Percentiles rank a stretch among this genome's conserved stretches.
Conservation (phyloP, 768 basidiomycete species). For the Hemileccinum impolitum region DNA sequence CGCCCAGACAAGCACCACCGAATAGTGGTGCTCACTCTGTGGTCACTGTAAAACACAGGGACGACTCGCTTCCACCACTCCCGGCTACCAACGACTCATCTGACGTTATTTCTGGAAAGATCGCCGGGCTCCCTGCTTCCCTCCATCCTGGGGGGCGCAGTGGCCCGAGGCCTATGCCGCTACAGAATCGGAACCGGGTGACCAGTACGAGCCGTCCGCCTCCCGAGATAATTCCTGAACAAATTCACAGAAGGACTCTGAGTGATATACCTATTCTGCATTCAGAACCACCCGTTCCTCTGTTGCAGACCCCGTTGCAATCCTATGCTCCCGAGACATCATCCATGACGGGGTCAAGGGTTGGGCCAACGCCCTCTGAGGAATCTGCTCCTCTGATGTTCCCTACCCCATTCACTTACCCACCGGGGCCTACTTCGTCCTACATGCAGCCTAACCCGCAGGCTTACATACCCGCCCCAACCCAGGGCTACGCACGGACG, state of each 20-base stretch:
- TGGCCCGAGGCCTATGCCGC: constrained; percentile 18
- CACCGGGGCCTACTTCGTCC: background rate
- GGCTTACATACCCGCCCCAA: constrained; percentile 1
- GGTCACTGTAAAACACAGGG: constrained; percentile 14
- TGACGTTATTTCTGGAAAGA: constrained; percentile 21
- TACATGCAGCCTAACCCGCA: constrained; percentile 13
- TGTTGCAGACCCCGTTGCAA: constrained; percentile 6
- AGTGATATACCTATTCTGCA: constrained; percentile 16
- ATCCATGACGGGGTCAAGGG: background rate
- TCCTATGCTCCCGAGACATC: constrained; percentile 2
- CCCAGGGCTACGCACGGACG: constrained; percentile 4
- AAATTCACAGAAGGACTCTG: constrained; percentile 5
- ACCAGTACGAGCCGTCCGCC: constrained; percentile 8
- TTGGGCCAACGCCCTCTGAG: constrained; percentile 13
- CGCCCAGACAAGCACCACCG: constrained; percentile 6
- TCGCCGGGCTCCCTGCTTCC: constrained; percentile 33
- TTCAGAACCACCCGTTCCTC: constrained; percentile 6
- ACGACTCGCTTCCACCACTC: constrained; percentile 40
- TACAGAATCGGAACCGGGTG: constrained; percentile 12
- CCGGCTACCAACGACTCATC: constrained; percentile 29
- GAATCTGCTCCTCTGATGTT: constrained; percentile 3
- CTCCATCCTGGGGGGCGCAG: constrained; percentile 40
- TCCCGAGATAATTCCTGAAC: constrained; percentile 8
- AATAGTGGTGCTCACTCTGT: constrained; percentile 6
- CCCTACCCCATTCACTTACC: constrained; percentile 2